Base-by-base conservation (phyloP, 306 rosid genomes). In the Acacia acuminata region DNA sequence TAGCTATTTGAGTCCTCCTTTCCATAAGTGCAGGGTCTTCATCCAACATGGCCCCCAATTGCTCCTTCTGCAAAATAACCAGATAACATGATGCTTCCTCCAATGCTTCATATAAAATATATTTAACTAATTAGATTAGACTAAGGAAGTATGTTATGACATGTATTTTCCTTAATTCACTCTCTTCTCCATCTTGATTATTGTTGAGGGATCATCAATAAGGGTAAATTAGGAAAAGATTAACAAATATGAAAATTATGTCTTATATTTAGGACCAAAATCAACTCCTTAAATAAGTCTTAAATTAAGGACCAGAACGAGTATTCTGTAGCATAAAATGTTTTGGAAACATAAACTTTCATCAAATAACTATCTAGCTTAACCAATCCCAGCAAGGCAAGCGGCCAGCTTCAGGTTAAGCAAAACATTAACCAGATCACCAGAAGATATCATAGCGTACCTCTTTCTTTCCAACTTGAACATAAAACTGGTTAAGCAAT, bases 1-100 rank as follows among this genome's bases (percentile, higher is more conserved):
- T 96, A 16, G 97, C 97, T 71, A 96, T 87, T 85, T 86, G 83
- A 4, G 78, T 71, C 84, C 99, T 93, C 88, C 81, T 94, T 77
- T 96, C 99, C 98, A 94, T 94, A 80, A 96, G 93, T 4, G 97
- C 79, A 24, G 98, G 98, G 87, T 96, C 99, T 81, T 96, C 99
- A 86, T 96, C 99, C 89, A 96, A 82, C 98, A 96, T 96, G 13
- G 96, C 93, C 10, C 99, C 84, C 69, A 96, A 92, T 85, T 85
- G 91, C 85, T 90, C 94, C 90, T 96, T 96, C 99, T 96, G 97
- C 88, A 84, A 34, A 71, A 82, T 38, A 82, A 70, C 77, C 82
- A 74, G 38, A 53, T 47, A 56, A 70, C 65, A 47, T 71, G 36
- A 63, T 38, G 8, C 42, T 38, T 1, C 42, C 1, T 38, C 8